Evolutionary conservation across 176 grass and related monocot species (phyloP).

Genomic region (Ampelocalamus luodianensis): DNA sequence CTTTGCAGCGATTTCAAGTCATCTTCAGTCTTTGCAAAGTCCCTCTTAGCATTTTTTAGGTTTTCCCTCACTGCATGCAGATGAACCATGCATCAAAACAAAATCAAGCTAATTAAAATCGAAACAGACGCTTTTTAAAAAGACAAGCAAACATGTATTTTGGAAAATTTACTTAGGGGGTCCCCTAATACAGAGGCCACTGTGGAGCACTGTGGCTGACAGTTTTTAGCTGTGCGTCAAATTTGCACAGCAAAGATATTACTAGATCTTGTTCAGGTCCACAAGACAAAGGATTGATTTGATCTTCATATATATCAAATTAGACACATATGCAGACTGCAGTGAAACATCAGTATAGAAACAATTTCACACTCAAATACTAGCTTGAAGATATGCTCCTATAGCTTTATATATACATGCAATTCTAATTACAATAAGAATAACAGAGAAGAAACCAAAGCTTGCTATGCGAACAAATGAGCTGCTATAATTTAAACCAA

Average conservation of each 20-base stretch:
- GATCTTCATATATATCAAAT: background rate
- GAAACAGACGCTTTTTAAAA: background rate
- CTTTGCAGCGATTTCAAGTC: slow-evolving; percentile 98
- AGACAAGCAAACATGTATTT: slow-evolving; percentile 1
- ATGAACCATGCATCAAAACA: slow-evolving; percentile 39
- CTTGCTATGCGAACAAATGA: background rate
- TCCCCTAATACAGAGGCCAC: background rate
- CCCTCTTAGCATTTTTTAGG: slow-evolving; percentile 86
- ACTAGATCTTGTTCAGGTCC: background rate
- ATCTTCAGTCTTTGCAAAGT: slow-evolving; percentile 91
- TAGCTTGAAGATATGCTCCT: background rate
- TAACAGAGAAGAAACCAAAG: background rate
- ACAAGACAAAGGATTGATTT: background rate
- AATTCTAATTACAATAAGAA: background rate
- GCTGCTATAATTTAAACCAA: background rate
- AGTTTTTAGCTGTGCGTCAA: background rate
- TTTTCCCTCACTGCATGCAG: slow-evolving; percentile 79
- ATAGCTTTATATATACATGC: background rate
- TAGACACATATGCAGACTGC: slow-evolving; percentile 27
- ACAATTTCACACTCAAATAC: background rate
- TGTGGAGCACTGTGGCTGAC: background rate
- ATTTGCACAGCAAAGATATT: slow-evolving; percentile 10
- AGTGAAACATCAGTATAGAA: background rate
- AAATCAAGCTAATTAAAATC: slow-evolving; percentile 25
- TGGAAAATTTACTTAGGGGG: background rate